Base-by-base conservation (phyloP, 2,329 filamentous ascomycete genomes). In the Fusarium haematococcum region DNA sequence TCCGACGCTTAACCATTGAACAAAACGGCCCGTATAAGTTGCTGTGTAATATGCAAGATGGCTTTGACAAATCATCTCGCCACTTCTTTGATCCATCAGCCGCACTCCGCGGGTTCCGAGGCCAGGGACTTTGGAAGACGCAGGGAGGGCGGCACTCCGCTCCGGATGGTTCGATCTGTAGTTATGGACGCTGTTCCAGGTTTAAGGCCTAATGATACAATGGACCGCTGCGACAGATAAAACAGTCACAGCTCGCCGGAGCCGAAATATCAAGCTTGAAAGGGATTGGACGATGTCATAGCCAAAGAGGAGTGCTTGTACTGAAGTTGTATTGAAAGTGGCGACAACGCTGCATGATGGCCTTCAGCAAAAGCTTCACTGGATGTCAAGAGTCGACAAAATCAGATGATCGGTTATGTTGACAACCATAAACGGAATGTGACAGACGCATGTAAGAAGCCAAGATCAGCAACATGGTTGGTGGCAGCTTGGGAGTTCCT, bases 11-110 rank as follows among this genome's bases (percentile, higher is more conserved):
- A 14, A n/a, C 3, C 27, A 32, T n/a, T 8, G 10, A 13, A 5
- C 48, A n/a, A 32, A n/a, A 14, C 11, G 18, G 7, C 18, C 11
- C 2, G 11, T 1, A 54, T n/a, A 20, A 32, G 11, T 14, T 11
- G 2, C 6, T 18, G 0, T n/a, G 18, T 1, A 2, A 20, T 48
- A 4, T 68, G 78, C 65, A 65, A 75, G 10, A 79, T 79, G 2
- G 80, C 78, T 2, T 25, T 81, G 2, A 79, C 79, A 13, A 77
- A 70, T 6, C 54, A 79, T 4, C 23, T 80, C 39, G 74, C 66
- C 4, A 67, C 80, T 5, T 35, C 50, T 2, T 48, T 23, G 14
- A 8, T 41, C 77, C 6, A 32, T 74, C 1, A 76, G 71, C 1
- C 75, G 18, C 9, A 11, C 27, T 7, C 57, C 61, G 5, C 74